Conservation (phyloP, 2,329 filamentous ascomycete species). For the Trichoderma sp. region DNA sequence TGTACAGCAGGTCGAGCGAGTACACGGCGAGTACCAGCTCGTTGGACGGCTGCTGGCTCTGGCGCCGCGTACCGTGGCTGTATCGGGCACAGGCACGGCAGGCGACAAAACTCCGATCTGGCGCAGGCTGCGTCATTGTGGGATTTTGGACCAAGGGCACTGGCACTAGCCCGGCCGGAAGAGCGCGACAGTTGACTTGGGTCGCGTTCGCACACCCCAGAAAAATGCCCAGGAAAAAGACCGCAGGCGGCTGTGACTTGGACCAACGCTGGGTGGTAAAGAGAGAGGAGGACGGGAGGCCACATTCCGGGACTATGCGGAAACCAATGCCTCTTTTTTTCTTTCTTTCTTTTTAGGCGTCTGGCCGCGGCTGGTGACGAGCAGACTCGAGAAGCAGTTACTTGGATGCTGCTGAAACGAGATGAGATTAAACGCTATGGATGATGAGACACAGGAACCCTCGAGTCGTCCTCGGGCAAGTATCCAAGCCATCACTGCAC, state of each 20-base stretch:
- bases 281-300: not conserved
- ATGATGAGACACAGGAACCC: too few relatives aligned
- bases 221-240: too few relatives aligned
- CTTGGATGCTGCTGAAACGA: not conserved
- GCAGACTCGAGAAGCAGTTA: not conserved
- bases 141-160: not conserved
- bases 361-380: not conserved
- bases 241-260: not conserved
- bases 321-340: not conserved
- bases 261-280: not conserved
- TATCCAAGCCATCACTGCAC: not conserved
- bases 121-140: constrained; percentile 11
- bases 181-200: not conserved
- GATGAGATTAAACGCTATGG: too few relatives aligned
- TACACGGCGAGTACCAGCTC: not conserved
- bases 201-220: not conserved
- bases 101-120: constrained; percentile 14
- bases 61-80: not conserved
- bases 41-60: not conserved
- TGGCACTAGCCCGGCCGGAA: not conserved
- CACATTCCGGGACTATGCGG: not conserved
- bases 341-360: not conserved
- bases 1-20: too few relatives aligned
- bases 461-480: too few relatives aligned
- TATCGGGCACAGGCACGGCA: not conserved